A percentile compares a stretch with the other conserved stretches of the same genome.
Evolutionary conservation across 768 basidiomycete genomes (phyloP).

Genomic region (Russula lepida): DNA sequence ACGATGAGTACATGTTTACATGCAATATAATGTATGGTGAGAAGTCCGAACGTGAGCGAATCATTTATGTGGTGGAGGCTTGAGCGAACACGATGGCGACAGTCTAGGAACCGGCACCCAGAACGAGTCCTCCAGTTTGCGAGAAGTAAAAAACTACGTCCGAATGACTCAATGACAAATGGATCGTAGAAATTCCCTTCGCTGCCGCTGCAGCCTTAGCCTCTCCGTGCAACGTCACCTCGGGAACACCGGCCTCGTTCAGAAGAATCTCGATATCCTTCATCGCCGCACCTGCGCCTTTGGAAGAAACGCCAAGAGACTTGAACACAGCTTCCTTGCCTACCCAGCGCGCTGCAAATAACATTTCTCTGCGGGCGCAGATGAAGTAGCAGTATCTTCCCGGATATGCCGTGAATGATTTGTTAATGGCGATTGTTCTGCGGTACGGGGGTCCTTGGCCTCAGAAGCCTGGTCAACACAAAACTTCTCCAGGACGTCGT

Average conservation of each 20-base stretch:
- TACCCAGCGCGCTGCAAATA: slow-evolving; percentile 94
- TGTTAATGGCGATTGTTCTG: no score
- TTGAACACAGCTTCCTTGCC: slow-evolving; percentile 99
- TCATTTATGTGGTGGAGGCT: slow-evolving; percentile 34
- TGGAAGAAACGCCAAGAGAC: slow-evolving; percentile 79
- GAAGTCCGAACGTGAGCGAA: not conserved
- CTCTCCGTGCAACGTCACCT: slow-evolving; percentile 69
- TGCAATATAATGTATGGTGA: not conserved
- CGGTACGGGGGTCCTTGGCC: no score
- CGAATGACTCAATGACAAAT: slow-evolving; percentile 88
- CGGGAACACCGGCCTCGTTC: slow-evolving; percentile 68
- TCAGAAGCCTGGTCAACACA: no score
- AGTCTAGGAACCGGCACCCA: slow-evolving; percentile 38
- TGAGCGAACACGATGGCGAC: slow-evolving; percentile 86
- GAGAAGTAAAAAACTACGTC: slow-evolving; percentile 48
- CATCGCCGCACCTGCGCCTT: slow-evolving; percentile 92
- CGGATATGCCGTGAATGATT: no score
- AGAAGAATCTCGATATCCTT: slow-evolving; percentile 95
- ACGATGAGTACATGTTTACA: slow-evolving; percentile 5
- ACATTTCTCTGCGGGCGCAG: no score
- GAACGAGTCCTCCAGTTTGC: slow-evolving; percentile 15
- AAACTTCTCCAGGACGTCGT: no score
- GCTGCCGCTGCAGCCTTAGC: slow-evolving; percentile 63
- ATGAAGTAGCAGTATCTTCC: no score
- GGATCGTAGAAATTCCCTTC: slow-evolving; percentile 65